A percentile compares a stretch with the other conserved stretches of the same genome.
Conservation (phyloP, 768 basidiomycete species). For the Amanita fuliginea region DNA sequence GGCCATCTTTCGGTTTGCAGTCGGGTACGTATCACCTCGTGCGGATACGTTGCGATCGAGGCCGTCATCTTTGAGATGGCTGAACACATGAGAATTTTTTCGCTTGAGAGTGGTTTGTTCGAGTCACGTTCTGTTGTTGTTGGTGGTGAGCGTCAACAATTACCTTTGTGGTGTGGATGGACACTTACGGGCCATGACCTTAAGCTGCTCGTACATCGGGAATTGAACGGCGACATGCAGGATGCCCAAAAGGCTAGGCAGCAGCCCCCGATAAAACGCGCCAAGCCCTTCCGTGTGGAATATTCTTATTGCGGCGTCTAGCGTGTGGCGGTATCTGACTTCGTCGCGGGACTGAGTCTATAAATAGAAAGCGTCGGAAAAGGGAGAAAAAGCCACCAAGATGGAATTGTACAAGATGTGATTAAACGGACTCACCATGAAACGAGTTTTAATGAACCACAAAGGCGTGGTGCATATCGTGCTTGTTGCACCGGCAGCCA, state of each 20-base stretch:
- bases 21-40: slow-evolving; percentile 98
- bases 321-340: slow-evolving; percentile 75
- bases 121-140: slow-evolving; percentile 29
- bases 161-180: no score
- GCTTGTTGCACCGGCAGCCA: slow-evolving; percentile 90
- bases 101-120: slow-evolving; percentile 38
- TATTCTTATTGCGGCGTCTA: slow-evolving; percentile 84
- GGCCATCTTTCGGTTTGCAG: slow-evolving; percentile 78
- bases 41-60: slow-evolving; percentile 91
- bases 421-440: slow-evolving; percentile 62
- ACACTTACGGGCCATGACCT: slow-evolving; percentile 72
- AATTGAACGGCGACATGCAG: slow-evolving; percentile 96
- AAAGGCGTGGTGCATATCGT: slow-evolving; percentile 92
- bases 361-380: slow-evolving; percentile 2
- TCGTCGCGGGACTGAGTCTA: slow-evolving; percentile 81
- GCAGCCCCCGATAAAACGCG: slow-evolving; percentile 90
- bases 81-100: slow-evolving; percentile 78
- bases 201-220: slow-evolving; percentile 90
- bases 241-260: slow-evolving; percentile 91
- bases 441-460: slow-evolving; percentile 98
- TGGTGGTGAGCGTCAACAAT: not conserved
- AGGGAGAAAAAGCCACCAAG: not conserved
- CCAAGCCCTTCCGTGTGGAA: slow-evolving; percentile 78
- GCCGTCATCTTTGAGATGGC: slow-evolving; percentile 95
- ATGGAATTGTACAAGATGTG: no score